phyloP scores from a whole-genome alignment of 192 early-diverging fungal species.

The Radiomyces spectabilis region DNA sequence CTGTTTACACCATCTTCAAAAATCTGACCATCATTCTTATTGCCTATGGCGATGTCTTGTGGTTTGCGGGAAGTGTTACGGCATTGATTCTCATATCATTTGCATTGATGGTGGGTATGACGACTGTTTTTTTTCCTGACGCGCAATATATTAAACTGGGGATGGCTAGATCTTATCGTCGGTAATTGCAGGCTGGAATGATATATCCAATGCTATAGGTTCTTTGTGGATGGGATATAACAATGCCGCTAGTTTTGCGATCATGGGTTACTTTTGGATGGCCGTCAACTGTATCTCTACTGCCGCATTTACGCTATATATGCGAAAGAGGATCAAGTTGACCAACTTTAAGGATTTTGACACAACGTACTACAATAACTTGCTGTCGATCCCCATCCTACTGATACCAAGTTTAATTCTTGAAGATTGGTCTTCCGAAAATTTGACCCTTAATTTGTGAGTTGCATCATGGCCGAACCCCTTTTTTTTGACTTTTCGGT shows the following conservation, averaged over 20 bases:
- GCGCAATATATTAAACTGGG: background rate
- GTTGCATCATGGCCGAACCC: no score
- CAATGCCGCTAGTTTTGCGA: slow-evolving; percentile 14
- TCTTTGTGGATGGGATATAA: background rate
- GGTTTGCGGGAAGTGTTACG: slow-evolving; percentile 74
- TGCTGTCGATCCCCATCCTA: slow-evolving; percentile 76
- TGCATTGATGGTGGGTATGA: slow-evolving; percentile 53
- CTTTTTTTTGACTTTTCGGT: no score
- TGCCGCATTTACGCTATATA: slow-evolving; percentile 78
- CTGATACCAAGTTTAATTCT: slow-evolving; percentile 53
- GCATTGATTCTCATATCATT: slow-evolving; percentile 74
- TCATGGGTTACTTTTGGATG: slow-evolving; percentile 80
- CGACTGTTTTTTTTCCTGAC: background rate
- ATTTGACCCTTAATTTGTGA: slow-evolving; percentile 53
- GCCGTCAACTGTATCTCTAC: slow-evolving; percentile 80
- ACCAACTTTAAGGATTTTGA: slow-evolving; percentile 94
- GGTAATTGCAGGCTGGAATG: slow-evolving; percentile 76
- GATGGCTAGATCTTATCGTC: slow-evolving; percentile 60
- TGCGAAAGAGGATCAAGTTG: slow-evolving; percentile 80
- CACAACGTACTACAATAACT: slow-evolving; percentile 94
- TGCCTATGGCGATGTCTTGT: slow-evolving; percentile 82
- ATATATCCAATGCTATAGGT: slow-evolving; percentile 32
- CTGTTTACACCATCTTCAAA: slow-evolving; percentile 95
- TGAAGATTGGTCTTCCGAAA: slow-evolving; percentile 58
- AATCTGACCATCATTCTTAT: slow-evolving; percentile 95